Percentiles rank a stretch among this genome's conserved stretches.
phyloP scores from a whole-genome alignment of 495 filamentous ascomycete genomes.

The Emericellopsis terricola region DNA sequence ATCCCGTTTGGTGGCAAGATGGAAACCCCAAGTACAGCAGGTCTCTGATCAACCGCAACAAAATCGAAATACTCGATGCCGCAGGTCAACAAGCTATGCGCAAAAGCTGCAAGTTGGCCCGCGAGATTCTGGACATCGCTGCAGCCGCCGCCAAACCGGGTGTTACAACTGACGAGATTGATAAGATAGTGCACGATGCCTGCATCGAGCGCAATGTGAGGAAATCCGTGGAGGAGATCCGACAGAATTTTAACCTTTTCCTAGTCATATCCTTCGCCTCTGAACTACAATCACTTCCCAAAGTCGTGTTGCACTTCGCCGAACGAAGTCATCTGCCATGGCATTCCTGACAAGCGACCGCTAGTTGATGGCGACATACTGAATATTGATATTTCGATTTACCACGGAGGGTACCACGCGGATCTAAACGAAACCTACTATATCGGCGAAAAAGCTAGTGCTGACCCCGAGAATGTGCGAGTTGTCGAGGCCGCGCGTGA shows the following conservation, averaged over 20 bases:
- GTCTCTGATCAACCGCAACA: slow-evolving; percentile 47
- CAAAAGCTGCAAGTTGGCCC: slow-evolving; percentile 71
- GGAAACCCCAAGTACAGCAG: slow-evolving; percentile 71
- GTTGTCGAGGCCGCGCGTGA: slow-evolving; percentile 71
- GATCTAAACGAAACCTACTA: slow-evolving; percentile 92
- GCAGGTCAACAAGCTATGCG: slow-evolving; percentile 74
- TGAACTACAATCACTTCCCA: slow-evolving; percentile 94
- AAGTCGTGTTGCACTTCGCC: slow-evolving; percentile 93
- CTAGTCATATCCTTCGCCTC: slow-evolving; percentile 89
- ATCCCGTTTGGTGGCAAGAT: slow-evolving; percentile 70
- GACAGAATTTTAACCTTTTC: no score
- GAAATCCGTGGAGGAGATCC: no score
- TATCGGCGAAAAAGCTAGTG: slow-evolving; percentile 56
- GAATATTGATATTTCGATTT: slow-evolving; percentile 78
- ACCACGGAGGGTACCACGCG: slow-evolving; percentile 75
- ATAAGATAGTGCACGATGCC: slow-evolving; percentile 90
- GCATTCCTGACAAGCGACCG: slow-evolving; percentile 66
- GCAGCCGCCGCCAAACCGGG: slow-evolving; percentile 67
- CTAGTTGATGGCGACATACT: slow-evolving; percentile 74
- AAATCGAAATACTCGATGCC: slow-evolving; percentile 64
- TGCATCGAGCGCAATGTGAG: slow-evolving; percentile 84
- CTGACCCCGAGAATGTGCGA: slow-evolving; percentile 62
- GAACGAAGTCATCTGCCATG: slow-evolving; percentile 95
- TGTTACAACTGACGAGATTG: slow-evolving; percentile 90
- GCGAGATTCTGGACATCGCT: slow-evolving; percentile 88